phyloP scores from a whole-genome alignment of 2,329 filamentous ascomycete genomes.

The Pyrenochaeta sp. region DNA sequence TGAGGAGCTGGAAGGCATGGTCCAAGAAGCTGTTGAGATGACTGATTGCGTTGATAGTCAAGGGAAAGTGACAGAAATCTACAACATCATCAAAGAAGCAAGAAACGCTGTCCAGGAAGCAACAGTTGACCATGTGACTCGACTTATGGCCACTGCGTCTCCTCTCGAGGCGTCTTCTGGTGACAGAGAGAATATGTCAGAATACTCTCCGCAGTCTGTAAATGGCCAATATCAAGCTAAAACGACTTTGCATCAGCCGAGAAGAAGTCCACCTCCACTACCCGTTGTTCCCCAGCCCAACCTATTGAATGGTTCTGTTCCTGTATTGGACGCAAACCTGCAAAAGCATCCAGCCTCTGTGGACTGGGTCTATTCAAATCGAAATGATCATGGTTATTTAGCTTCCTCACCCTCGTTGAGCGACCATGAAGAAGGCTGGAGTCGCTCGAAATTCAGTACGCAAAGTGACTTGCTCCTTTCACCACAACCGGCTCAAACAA shows the following conservation, averaged over 20 bases:
- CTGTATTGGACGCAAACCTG: slow-evolving; percentile 4
- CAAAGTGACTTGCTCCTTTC: slow-evolving; percentile 33
- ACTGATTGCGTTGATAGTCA: slow-evolving; percentile 45
- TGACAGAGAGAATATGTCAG: slow-evolving; percentile 6
- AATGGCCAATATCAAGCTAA: not conserved
- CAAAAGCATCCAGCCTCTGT: slow-evolving; percentile 25
- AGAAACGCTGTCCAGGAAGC: slow-evolving; percentile 46
- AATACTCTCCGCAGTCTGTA: slow-evolving; percentile 6
- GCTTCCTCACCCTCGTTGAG: slow-evolving; percentile 19
- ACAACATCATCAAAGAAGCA: slow-evolving; percentile 51
- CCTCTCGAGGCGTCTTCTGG: slow-evolving; percentile 27
- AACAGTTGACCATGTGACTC: slow-evolving; percentile 23
- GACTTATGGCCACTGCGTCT: slow-evolving; percentile 30
- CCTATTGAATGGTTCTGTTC: not conserved
- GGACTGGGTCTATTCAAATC: slow-evolving; percentile 40
- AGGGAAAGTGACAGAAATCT: slow-evolving; percentile 48
- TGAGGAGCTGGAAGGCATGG: slow-evolving; percentile 52
- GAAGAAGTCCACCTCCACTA: not conserved
- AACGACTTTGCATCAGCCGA: not conserved
- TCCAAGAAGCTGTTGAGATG: slow-evolving; percentile 52
- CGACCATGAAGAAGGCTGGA: slow-evolving; percentile 1
- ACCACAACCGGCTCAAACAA: slow-evolving; percentile 26
- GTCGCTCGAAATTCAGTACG: slow-evolving; percentile 23
- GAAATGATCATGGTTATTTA: slow-evolving; percentile 4
- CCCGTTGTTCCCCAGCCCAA: slow-evolving; percentile 1